Evolutionary conservation across 768 basidiomycete genomes (phyloP), one percentile per base, ranked within the genome.

Genomic region (Tulasnella sp.): DNA sequence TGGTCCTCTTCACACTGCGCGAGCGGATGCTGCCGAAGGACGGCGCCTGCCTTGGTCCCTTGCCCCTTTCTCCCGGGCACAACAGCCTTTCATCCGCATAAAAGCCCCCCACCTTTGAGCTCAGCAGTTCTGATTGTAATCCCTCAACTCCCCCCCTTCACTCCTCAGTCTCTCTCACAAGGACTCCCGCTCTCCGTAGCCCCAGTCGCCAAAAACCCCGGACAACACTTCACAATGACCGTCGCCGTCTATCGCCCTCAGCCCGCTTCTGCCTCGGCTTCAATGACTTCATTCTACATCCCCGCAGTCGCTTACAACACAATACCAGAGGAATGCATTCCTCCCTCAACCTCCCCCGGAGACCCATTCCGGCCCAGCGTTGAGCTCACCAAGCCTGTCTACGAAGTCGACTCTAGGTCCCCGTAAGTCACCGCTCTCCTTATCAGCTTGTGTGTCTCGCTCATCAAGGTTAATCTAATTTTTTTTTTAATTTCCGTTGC

Each of bases 301-400:
- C 71, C 78, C 38, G 18, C 46, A 12, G 78, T 27, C 40, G 18
- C 71, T 18, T 79, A 74, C 78, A 79, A 79, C 46, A 18, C 73
- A 71, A 79, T 79, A 24, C 78, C 78, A 34, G 78, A 79, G 71
- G 78, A 79, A 46, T 79, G 56, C 78, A 71, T 79, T 31, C 78
- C 78, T 21, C 78, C 78, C 12, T 79, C 78, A 2, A 42, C 78
- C 27, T 79, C 78, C 34, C 78, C 78, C 27, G 78, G 78, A 16
- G 78, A 79, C n/a, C 78, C 78, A 9, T 79, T 73, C 78, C 73
- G 78, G 21, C 78, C 78, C 19, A 73, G 68, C 71, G 71, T 79
- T 44, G 78, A 79, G 71, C 56, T 79, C 7, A 24, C 62, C 31
- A 79, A 79, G 78, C 78, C 78, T 0, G 78, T 79, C 0, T 79